Evolutionary conservation across 1,139 yeast species (phyloP), one percentile per base, ranked within the genome.

Genomic region (Suhomyces ambrosiae): DNA sequence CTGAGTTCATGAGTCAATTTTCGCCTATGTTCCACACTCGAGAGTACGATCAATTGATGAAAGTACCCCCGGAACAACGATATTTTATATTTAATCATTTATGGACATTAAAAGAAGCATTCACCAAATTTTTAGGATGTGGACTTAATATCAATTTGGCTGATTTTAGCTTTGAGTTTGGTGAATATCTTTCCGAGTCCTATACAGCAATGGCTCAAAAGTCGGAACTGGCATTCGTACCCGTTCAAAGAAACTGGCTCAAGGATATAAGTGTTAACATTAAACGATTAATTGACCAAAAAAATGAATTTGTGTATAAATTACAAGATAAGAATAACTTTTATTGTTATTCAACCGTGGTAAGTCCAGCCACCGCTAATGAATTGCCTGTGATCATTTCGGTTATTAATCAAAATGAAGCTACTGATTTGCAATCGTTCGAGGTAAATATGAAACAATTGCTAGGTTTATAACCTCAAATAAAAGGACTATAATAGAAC

Each of bases 81-180:
- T 70, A 70, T 46, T 52, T 46, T 8, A 39, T 44, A 3, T 79
- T 74, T 53, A 76, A 81, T 22, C 79, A 76, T 35, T 65, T 74
- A 23, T 85, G 92, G 94, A 82, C 92, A 0, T 54, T 84, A 38
- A 85, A 85, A 51, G 94, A 85, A 53, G 76, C 86, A 23, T 82
- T 78, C 47, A 73, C 83, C 3, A 85, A 84, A 49, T 70, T 69
- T 17, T 47, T 74, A 5, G 92, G 92, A 0, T 59, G 70, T 13
- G 92, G 94, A 0, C 60, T 84, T 18, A 76, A 80, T 44, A 61
- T 72, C 12, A 80, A 80, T 29, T 58, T 82, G 40, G 56, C 64
- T 8, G 35, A 43, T 11, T 44, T 56, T 26, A 29, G 28, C 30
- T 53, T 53, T 24, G 19, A 27, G 2, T 27, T 42, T 12, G 37